Conservation (phyloP, 768 basidiomycete genomes). For the Kwoniella mangroviensis region DNA sequence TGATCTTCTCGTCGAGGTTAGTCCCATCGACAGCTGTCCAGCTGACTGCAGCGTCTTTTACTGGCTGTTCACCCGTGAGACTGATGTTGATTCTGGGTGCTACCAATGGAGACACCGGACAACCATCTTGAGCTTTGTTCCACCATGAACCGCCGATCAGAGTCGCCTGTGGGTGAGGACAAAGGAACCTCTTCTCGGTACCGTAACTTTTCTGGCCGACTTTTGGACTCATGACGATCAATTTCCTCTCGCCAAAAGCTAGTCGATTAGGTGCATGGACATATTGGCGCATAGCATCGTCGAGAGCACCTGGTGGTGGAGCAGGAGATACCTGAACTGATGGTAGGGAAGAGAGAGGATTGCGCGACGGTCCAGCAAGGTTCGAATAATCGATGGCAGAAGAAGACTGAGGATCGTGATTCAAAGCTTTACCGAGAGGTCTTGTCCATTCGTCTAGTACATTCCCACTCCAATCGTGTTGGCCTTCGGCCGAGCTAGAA, state of each 20-base stretch:
- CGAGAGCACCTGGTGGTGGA: constrained; percentile 4
- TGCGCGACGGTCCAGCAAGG: constrained; percentile 14
- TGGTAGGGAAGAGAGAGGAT: background rate
- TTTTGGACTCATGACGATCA: constrained; percentile 96
- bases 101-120: constrained; percentile 58
- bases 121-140: constrained; percentile 74
- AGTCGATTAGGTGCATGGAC: constrained; percentile 81
- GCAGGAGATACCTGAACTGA: constrained; percentile 13
- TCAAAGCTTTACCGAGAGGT: constrained; percentile 16
- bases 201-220: constrained; percentile 98
- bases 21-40: constrained; percentile 87
- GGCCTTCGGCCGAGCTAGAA: constrained; percentile 39
- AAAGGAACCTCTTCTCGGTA: constrained; percentile 92
- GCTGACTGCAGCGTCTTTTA: constrained; percentile 81
- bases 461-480: constrained; percentile 28
- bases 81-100: constrained; percentile 80
- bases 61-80: constrained; percentile 86
- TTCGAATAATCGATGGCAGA: constrained; percentile 5
- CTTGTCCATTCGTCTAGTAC: constrained; percentile 32
- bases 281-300: constrained; percentile 63
- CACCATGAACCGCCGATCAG: constrained; percentile 96
- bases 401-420: constrained; percentile 5
- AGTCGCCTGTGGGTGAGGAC: constrained; percentile 89
- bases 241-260: constrained; percentile 87
- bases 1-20: constrained; percentile 66